These are phyloP conservation scores for Trametes cinnabarina DNA, from an alignment of 768 basidiomycete species.

Conservation along the genomic window DNA sequence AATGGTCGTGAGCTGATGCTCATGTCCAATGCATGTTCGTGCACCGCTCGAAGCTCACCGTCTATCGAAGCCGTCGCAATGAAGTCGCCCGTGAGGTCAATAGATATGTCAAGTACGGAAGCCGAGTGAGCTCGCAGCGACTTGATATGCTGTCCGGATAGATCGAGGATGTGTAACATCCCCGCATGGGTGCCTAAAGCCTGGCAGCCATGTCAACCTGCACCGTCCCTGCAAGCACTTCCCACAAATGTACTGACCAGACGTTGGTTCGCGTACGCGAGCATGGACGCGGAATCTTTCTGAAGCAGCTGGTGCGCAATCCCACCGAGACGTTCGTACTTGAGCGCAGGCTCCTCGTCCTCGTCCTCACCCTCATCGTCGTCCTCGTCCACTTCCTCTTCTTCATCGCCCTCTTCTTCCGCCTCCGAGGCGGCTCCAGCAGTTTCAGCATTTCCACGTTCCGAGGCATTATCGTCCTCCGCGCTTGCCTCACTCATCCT, in stretches of 20 bases:
- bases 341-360: conserved; percentile 88
- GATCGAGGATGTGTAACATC: conserved; percentile 83
- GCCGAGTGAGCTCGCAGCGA: conserved; percentile 90
- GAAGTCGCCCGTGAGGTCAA: conserved; percentile 85
- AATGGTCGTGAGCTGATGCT: background rate
- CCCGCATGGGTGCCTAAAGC: conserved; percentile 91
- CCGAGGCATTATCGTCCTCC: conserved; percentile 9
- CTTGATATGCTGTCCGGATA: conserved; percentile 78
- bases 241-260: conserved; percentile 48
- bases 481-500: conserved; percentile 14
- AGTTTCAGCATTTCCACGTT: conserved; percentile 43
- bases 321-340: conserved; percentile 82
- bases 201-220: conserved; percentile 39
- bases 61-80: conserved; percentile 92
- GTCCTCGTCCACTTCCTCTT: conserved; percentile 45
- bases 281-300: conserved; percentile 86
- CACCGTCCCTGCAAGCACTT: background rate
- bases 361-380: conserved; percentile 67
- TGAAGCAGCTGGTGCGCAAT: conserved; percentile 71
- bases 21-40: background rate
- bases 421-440: background rate
- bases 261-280: conserved; percentile 69
- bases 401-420: conserved; percentile 17
- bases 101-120: conserved; percentile 77
- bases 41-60: conserved; percentile 45